Evolutionary conservation across 75 land plant species (phyloP), one percentile per base, ranked within the genome.

Genomic region (Selaginella tamariscina): DNA sequence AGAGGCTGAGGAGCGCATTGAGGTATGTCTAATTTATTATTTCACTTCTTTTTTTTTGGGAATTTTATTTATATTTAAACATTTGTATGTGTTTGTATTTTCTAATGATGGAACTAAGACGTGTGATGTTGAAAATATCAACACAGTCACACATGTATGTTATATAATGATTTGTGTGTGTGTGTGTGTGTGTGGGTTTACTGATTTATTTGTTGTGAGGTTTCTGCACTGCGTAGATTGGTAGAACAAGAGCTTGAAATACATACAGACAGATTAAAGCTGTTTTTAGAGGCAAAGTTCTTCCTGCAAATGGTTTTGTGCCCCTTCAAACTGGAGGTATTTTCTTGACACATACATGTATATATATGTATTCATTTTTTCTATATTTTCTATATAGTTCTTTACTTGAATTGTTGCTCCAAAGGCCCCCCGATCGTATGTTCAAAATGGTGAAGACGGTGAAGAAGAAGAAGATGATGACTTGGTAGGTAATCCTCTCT

Each of bases 391-490:
- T 68, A 56, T 33, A 31, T 80, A 93, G 98, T 57, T 76, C 76
- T 0, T 30, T 94, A 39, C 74, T 84, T 30, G 88, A 32, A 79
- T 88, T 64, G 83, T 85, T 21, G 82, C 81, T 65, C 98, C 98
- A 20, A 89, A 83, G 64, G 84, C 86, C 28, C 95, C 95, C 23
- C 74, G 81, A 26, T 77, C 72, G 62, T 82, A 78, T 71, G 18
- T 84, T 28, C 78, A 74, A 1, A 77, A n/a, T n/a, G n/a, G 70
- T 30, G 15, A 39, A 39, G 57, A 69, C 56, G n/a, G n/a, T n/a
- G n/a, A n/a, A n/a, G 81, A 84, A 13, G 90, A 87, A 28, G 79
- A 81, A 32, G 94, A 86, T 68, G 88, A 88, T 56, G 85, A 89
- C 65, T 59, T 81, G 78, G 83, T 88, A 29, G 59, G 64, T 71